Percentiles rank a stretch among this genome's conserved stretches.
Evolutionary conservation across 2,329 filamentous ascomycete genomes (phyloP).

Genomic region (Exserohilum turcica): DNA sequence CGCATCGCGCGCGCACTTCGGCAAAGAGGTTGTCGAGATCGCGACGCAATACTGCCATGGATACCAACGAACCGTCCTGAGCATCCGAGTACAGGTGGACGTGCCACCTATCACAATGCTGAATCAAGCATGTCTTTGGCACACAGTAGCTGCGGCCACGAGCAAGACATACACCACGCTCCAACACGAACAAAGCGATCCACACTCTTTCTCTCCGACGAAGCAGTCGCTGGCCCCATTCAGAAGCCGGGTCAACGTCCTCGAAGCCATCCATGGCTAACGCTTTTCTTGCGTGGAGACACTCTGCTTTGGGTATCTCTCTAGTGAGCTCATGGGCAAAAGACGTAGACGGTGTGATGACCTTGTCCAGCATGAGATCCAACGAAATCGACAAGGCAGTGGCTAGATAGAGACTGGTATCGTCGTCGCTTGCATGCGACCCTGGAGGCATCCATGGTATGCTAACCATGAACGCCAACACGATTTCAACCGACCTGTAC

Average conservation of each 20-base stretch:
- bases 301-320: constrained; percentile 67
- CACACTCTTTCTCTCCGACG: constrained; percentile 70
- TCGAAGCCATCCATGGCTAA: constrained; percentile 71
- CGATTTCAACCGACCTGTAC: constrained; percentile 73
- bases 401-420: constrained; percentile 72
- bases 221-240: constrained; percentile 65
- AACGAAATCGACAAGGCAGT: constrained; percentile 72
- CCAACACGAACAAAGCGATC: constrained; percentile 74
- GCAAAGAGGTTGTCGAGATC: constrained; percentile 66
- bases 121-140: constrained; percentile 68
- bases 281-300: constrained; percentile 69
- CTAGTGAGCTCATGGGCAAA: constrained; percentile 54
- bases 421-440: constrained; percentile 70
- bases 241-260: constrained; percentile 65
- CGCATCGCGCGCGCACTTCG: constrained; percentile 64
- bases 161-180: constrained; percentile 73
- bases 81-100: constrained; percentile 65
- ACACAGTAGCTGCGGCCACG: constrained; percentile 71
- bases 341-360: constrained; percentile 62
- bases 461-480: constrained; percentile 76
- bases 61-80: constrained; percentile 73
- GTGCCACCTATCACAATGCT: constrained; percentile 73
- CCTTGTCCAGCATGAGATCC: constrained; percentile 72
- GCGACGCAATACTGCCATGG: constrained; percentile 70
- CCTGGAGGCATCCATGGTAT: constrained; percentile 76